Percentiles rank a stretch among this genome's conserved stretches.
Conservation (phyloP, 805 yeast species). For the Kodamaea neixiangensis region DNA sequence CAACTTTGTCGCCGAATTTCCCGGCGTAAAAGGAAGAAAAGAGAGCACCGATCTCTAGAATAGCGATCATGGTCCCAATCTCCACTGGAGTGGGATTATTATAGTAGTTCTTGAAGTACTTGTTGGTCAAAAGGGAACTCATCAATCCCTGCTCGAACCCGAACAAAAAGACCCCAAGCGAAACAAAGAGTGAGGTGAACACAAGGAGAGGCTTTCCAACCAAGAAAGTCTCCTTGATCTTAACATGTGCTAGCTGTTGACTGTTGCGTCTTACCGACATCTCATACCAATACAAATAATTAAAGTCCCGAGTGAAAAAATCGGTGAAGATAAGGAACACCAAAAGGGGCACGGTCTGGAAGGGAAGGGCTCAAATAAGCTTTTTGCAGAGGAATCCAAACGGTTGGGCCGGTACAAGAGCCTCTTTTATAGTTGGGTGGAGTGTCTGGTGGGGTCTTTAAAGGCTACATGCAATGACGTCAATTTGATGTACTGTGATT, state of each 20-base stretch:
- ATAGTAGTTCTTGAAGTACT: constrained; percentile 42
- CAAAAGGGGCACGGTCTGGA: not conserved
- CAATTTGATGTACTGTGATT: not conserved
- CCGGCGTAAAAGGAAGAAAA: constrained; percentile 51
- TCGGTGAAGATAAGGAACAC: constrained; percentile 3
- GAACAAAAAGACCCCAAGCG: constrained; percentile 45
- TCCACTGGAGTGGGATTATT: constrained; percentile 43
- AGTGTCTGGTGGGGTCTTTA: not conserved
- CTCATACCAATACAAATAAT: not conserved
- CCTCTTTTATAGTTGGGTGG: not conserved
- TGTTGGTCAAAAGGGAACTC: constrained; percentile 47
- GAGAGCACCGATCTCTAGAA: constrained; percentile 53
- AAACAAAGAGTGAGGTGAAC: constrained; percentile 46
- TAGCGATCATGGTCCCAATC: constrained; percentile 49
- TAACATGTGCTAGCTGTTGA: constrained; percentile 22
- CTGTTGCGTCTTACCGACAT: constrained; percentile 6
- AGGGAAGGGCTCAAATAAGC: not conserved
- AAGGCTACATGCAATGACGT: not conserved
- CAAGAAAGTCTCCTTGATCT: constrained; percentile 37
- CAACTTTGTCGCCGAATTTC: constrained; percentile 48
- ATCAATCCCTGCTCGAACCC: constrained; percentile 50
- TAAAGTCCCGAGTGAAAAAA: not conserved
- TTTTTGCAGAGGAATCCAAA: not conserved
- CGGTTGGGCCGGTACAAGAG: not conserved
- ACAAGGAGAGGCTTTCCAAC: constrained; percentile 43